Evolutionary conservation across 2,329 filamentous ascomycete species (phyloP).

Genomic region (Alternaria panax): DNA sequence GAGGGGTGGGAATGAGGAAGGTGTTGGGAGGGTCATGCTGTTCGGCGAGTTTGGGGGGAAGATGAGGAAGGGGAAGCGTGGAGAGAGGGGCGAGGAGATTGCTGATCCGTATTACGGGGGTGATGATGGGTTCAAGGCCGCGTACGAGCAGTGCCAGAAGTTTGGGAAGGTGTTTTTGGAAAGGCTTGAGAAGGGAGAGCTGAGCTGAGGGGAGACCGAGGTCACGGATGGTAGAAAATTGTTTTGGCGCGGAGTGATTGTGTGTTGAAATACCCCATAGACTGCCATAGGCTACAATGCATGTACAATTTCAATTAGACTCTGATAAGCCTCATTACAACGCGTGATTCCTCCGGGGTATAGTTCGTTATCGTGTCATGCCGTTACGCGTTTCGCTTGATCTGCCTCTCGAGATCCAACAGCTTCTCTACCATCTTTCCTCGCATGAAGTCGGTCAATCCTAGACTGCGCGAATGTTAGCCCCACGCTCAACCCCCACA

Average conservation of each 20-base stretch:
- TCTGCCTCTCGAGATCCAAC: slow-evolving; percentile 29
- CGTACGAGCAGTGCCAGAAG: slow-evolving; percentile 82
- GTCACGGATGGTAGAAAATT: neutral
- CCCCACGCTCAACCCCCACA: neutral
- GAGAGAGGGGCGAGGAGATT: slow-evolving; percentile 28
- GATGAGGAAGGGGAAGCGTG: slow-evolving; percentile 25
- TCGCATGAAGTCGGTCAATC: slow-evolving; percentile 33
- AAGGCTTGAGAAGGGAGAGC: slow-evolving; percentile 57
- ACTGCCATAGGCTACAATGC: slow-evolving; percentile 5
- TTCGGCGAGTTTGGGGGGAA: slow-evolving; percentile 82
- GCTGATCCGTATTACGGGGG: slow-evolving; percentile 85
- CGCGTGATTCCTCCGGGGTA: slow-evolving; percentile 1
- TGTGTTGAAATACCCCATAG: slow-evolving; percentile 34
- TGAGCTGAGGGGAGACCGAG: slow-evolving; percentile 25
- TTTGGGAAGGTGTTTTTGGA: slow-evolving; percentile 80
- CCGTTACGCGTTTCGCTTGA: slow-evolving; percentile 21
- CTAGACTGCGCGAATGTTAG: slow-evolving; percentile 17
- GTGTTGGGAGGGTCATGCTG: slow-evolving; percentile 69
- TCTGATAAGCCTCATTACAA: neutral
- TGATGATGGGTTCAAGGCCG: slow-evolving; percentile 44
- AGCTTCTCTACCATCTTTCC: slow-evolving; percentile 32
- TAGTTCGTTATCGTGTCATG: neutral
- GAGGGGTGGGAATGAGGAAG: slow-evolving; percentile 41
- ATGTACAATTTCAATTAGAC: slow-evolving; percentile 1
- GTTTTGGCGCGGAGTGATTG: neutral